Base-by-base conservation (phyloP, 2,329 filamentous ascomycete genomes). In the Pseudocercospora eumusae region DNA sequence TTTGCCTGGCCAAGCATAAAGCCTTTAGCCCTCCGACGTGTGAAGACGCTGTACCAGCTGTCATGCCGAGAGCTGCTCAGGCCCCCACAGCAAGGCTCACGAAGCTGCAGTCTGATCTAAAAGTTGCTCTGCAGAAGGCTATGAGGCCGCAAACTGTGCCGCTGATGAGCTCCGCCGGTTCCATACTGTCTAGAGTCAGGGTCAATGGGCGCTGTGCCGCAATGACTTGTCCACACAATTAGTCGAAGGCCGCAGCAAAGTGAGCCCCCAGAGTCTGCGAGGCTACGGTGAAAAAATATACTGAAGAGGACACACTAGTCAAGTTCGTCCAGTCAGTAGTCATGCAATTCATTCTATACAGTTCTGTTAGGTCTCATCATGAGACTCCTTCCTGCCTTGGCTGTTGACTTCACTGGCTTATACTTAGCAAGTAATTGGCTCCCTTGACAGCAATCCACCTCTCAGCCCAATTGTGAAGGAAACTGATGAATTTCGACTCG, bases 381-480 rank as follows among this genome's bases (percentile, higher is more conserved):
- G n/a, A 45, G 20, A 5, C 20, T 45, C 42, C 42, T 45, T 20
- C n/a, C 42, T 21, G 42, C 42, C n/a, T 45, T 21, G n/a, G 42
- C 42, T 18, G 42, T 18, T 7, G 10, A 18, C 13, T 11, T 23
- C 18, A 40, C 9, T 54, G n/a, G 18, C 27, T 54, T 13, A 54
- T 54, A 18, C 52, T 54, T 15, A 36, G 18, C 40, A 69, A 31
- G 45, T 63, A 65, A 31, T 56, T 44, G 13, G 65, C 66, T 1
- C 63, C 64, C 13, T 60, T 60, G 7, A 68, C 15, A 2, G 63
- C 55, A 21, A 67, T 27, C 44, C 54, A 65, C 15, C 66, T 61
- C 27, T 62, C 62, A 11, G 57, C 60, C 31, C 65, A 31, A 7
- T 60, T 50, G 36, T 70, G 68, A 42, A 68, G 49, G 58, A 68